Conservation (phyloP, 257 asterid species). For the Solanum tarapatanum region DNA sequence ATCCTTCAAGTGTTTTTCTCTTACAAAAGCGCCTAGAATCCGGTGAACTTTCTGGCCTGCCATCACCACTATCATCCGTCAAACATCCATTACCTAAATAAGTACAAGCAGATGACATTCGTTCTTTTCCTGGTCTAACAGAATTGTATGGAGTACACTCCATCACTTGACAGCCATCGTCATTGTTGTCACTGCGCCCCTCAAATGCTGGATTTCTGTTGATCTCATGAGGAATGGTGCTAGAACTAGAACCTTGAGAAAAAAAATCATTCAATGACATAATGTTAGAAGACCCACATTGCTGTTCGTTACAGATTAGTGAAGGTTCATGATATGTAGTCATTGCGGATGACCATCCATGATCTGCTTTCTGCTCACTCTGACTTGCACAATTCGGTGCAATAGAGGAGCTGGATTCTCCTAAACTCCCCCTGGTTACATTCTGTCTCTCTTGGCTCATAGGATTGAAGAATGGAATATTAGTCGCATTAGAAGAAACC, state of each 20-base stretch:
- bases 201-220: slow-evolving; percentile 1
- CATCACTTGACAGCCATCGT: slow-evolving; percentile 49
- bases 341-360: slow-evolving; percentile 24
- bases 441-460: slow-evolving; percentile 25
- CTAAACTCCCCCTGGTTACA: slow-evolving; percentile 42
- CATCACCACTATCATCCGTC: slow-evolving; percentile 33
- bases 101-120: slow-evolving; percentile 21
- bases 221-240: not conserved
- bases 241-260: slow-evolving; percentile 1
- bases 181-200: slow-evolving; percentile 1
- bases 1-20: slow-evolving; percentile 61
- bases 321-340: not conserved
- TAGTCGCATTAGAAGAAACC: slow-evolving; percentile 31
- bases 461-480: slow-evolving; percentile 18
- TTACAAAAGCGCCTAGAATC: slow-evolving; percentile 56
- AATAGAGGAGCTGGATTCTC: slow-evolving; percentile 58
- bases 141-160: slow-evolving; percentile 30
- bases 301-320: not conserved
- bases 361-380: slow-evolving; percentile 37
- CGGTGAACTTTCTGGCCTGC: slow-evolving; percentile 31
- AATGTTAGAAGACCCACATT: not conserved
- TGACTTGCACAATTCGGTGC: slow-evolving; percentile 20
- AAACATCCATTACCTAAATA: slow-evolving; percentile 25
- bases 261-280: slow-evolving; percentile 1
- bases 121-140: slow-evolving; percentile 29